These are phyloP conservation scores for Xylaria castorea DNA, from an alignment of 495 filamentous ascomycete species.

Conservation along the genomic window DNA sequence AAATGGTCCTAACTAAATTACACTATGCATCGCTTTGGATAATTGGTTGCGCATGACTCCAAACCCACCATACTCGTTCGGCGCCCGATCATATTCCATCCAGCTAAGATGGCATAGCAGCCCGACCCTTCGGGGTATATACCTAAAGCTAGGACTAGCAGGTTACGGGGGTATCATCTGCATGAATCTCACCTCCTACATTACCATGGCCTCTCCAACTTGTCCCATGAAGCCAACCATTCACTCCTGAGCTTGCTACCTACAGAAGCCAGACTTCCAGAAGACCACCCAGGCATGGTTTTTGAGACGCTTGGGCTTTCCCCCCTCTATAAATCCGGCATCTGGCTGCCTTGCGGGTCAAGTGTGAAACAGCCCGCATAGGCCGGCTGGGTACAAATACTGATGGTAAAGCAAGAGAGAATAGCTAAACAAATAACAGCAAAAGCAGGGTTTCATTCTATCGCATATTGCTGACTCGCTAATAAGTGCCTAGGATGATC, in stretches of 20 bases:
- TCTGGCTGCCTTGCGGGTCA: constrained; percentile 15
- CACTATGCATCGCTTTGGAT: constrained; percentile 18
- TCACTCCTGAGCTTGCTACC: neutral
- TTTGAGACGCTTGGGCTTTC: constrained; percentile 7
- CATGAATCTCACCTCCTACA: constrained; percentile 19
- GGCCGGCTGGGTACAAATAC: neutral
- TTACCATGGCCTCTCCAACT: constrained; percentile 8
- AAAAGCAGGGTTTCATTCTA: neutral
- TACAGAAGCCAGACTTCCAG: constrained; percentile 11
- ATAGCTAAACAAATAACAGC: neutral
- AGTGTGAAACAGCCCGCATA: constrained; percentile 4
- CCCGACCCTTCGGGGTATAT: constrained; percentile 3
- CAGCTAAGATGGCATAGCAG: constrained; percentile 17
- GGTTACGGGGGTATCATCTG: neutral
- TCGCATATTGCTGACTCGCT: constrained; percentile 10
- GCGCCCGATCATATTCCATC: constrained; percentile 4
- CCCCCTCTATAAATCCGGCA: constrained; percentile 1
- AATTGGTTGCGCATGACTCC: constrained; percentile 7
- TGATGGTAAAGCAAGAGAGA: neutral
- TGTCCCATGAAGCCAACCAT: neutral
- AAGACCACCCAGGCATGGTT: constrained; percentile 6
- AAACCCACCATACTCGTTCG: constrained; percentile 11
- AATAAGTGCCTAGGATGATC: neutral
- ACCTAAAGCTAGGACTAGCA: neutral
- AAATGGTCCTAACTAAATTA: neutral